Evolutionary conservation across 352 stramenopile species (phyloP), one percentile per base, ranked within the genome.

Genomic region (Phytophthora megakarya): DNA sequence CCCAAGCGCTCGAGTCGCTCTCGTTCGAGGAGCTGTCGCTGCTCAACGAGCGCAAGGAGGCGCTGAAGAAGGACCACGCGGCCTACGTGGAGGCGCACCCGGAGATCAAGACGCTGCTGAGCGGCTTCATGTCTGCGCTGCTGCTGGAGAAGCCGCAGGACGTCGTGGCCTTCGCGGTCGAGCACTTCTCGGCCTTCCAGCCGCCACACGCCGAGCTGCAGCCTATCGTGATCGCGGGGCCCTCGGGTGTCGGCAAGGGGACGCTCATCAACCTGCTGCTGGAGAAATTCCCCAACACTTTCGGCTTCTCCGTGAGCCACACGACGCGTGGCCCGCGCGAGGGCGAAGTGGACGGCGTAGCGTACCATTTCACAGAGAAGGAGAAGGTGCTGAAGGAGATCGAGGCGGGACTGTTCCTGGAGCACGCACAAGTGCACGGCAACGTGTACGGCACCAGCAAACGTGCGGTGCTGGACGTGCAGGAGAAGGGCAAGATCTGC

Each of bases 391-490:
- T 98, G 51, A 77, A 96, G 50, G 92, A 98, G 67, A 99, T 99
- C 68, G 89, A 89, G 37, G 81, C 79, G 13, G 95, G 94, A 35
- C 89, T 97, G 64, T 99, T 99, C 78, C 71, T 99, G 38, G 97
- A 99, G 72, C 93, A 98, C 71, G 97, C 97, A 3, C 67, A 98
- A 56, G 97, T 99, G 28, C 97, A 99, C 75, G 95, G 93, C 57
- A 99, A 99, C 72, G 92, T 98, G 59, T 99, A 99, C 72, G 97
- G 97, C 68, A 99, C 97, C 48, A 97, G 90, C 73, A 95, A 97
- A 60, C 78, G 76, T 39, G 83, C 93, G 18, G 95, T 99, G 22
- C 71, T 96, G 74, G 82, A 87, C 58, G 97, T 99, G 35, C 86
- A 96, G 67, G 78, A 90, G 28, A 72, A 95, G 66, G 87, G 91